phyloP scores from a whole-genome alignment of 75 land plant species.

The Sequoiadendron giganteum region DNA sequence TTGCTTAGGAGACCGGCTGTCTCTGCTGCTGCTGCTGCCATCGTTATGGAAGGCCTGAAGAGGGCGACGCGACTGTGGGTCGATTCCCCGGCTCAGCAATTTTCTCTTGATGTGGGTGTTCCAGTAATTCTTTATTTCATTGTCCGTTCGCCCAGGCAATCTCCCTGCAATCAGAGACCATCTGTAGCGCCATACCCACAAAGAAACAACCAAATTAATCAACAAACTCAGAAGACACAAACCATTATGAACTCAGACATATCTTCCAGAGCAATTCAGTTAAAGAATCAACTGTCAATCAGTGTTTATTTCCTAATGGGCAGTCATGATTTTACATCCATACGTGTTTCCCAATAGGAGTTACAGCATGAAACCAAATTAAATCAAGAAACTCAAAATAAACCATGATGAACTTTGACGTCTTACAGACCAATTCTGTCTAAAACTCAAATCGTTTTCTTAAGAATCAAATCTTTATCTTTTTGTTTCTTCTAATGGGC shows the following conservation, averaged over 20 bases:
- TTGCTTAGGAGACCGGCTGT: not conserved
- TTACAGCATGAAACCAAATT: constrained; percentile 42
- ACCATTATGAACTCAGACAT: not conserved
- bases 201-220: not conserved
- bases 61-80: constrained; percentile 9
- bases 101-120: constrained; percentile 19
- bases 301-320: not conserved
- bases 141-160: constrained; percentile 15
- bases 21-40: not conserved
- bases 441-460: not conserved
- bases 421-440: not conserved
- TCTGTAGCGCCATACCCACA: not conserved
- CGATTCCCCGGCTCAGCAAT: constrained; percentile 8
- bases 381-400: not conserved
- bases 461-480: not conserved
- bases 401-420: not conserved
- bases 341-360: constrained; percentile 60
- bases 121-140: constrained; percentile 22
- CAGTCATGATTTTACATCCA: not conserved
- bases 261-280: not conserved
- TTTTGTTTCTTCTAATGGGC: not conserved
- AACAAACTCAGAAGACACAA: not conserved
- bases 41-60: not conserved
- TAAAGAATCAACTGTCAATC: not conserved
- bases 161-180: constrained; percentile 20